phyloP scores from a whole-genome alignment of 164 flowering plant genomes.

The Nymphaea thermarum region DNA sequence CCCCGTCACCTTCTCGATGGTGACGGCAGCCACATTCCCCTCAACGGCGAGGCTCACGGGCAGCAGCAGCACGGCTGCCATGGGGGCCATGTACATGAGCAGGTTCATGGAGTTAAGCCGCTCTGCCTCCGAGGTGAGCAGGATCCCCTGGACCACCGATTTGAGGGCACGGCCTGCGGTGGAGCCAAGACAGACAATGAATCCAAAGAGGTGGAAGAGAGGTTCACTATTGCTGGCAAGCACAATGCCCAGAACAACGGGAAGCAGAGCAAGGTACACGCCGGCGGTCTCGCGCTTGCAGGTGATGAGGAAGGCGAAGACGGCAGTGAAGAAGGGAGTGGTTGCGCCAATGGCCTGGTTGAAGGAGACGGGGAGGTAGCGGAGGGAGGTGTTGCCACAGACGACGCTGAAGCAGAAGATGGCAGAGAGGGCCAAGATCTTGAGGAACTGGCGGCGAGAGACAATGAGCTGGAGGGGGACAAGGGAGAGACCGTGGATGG shows the following conservation, averaged over 20 bases:
- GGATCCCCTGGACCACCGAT: slow-evolving; percentile 79
- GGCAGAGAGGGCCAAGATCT: slow-evolving; percentile 51
- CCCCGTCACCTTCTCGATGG: slow-evolving; percentile 46
- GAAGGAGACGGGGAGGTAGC: slow-evolving; percentile 82
- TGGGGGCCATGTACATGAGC: slow-evolving; percentile 89
- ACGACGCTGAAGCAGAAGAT: slow-evolving; percentile 92
- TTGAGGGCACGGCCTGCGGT: slow-evolving; percentile 86
- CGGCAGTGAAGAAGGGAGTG: slow-evolving; percentile 90
- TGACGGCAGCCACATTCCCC: slow-evolving; percentile 58
- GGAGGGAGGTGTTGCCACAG: slow-evolving; percentile 75
- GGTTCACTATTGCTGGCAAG: slow-evolving; percentile 89
- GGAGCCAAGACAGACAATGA: slow-evolving; percentile 68
- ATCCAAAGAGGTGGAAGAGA: slow-evolving; percentile 68
- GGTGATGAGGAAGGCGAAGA: slow-evolving; percentile 74
- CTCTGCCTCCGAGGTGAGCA: slow-evolving; percentile 68
- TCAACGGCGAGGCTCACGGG: slow-evolving; percentile 69
- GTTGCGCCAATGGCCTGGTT: slow-evolving; percentile 96
- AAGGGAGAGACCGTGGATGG: slow-evolving; percentile 46
- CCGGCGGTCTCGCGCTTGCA: slow-evolving; percentile 61
- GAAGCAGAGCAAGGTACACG: slow-evolving; percentile 68
- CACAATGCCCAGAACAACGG: slow-evolving; percentile 82
- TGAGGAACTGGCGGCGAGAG: slow-evolving; percentile 57
- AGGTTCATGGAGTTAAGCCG: slow-evolving; percentile 87
- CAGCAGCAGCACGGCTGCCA: slow-evolving; percentile 69
- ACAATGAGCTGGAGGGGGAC: slow-evolving; percentile 61